These are phyloP conservation scores for Coemansia sp. DNA, from an alignment of 192 early-diverging fungal species.

Conservation along the genomic window DNA sequence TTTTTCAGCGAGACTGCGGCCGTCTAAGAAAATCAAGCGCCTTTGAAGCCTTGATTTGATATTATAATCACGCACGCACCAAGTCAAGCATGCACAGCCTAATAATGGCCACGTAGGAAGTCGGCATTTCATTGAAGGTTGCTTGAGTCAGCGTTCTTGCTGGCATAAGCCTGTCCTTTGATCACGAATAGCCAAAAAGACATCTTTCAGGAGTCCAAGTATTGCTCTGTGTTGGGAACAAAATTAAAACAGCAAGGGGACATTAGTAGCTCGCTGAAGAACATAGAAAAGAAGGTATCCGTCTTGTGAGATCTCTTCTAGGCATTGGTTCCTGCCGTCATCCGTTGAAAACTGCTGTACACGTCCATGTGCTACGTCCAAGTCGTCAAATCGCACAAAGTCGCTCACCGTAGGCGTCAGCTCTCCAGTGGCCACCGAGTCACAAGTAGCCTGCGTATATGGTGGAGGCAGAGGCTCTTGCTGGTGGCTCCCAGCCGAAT, in stretches of 20 bases:
- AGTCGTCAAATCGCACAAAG: conserved; percentile 61
- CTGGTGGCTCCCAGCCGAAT: background rate
- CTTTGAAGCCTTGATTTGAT: background rate
- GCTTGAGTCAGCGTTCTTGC: no score
- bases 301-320: conserved; percentile 55
- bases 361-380: conserved; percentile 54
- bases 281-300: conserved; percentile 72
- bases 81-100: no score
- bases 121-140: no score
- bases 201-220: no score
- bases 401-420: conserved; percentile 8
- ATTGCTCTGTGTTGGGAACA: background rate
- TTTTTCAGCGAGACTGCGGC: background rate
- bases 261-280: conserved; percentile 39
- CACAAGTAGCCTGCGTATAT: background rate
- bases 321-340: conserved; percentile 41
- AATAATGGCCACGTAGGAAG: no score
- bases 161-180: no score
- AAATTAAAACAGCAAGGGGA: background rate
- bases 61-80: background rate
- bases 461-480: background rate
- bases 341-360: conserved; percentile 37
- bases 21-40: background rate
- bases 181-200: no score
- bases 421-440: background rate